These are phyloP conservation scores for Pythium guiyangense DNA, from an alignment of 352 stramenopile species.

Conservation along the genomic window DNA sequence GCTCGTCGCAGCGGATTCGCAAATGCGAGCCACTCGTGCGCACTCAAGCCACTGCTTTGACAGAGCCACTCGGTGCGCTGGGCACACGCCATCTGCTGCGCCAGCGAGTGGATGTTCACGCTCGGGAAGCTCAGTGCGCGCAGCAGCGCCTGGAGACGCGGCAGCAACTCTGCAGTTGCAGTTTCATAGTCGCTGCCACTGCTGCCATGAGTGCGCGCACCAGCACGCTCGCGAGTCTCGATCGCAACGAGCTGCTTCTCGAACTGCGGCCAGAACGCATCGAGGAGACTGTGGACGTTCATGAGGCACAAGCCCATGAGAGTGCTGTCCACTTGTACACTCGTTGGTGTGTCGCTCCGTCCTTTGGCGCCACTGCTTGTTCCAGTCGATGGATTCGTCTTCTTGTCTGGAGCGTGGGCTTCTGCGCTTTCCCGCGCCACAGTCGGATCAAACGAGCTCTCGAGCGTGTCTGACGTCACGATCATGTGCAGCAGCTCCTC, in stretches of 20 bases:
- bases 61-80: conserved; percentile 29
- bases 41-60: conserved; percentile 23
- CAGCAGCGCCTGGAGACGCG: conserved; percentile 26
- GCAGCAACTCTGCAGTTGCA: neutral
- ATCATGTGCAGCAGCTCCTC: conserved; percentile 11
- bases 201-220: neutral
- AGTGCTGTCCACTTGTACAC: conserved; percentile 20
- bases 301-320: conserved; percentile 52
- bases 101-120: conserved; percentile 23
- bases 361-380: neutral
- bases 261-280: conserved; percentile 28
- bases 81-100: conserved; percentile 17
- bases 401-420: neutral
- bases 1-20: conserved; percentile 1
- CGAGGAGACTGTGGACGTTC: conserved; percentile 62
- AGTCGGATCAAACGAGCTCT: conserved; percentile 5
- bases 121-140: conserved; percentile 40
- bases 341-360: too few relatives aligned
- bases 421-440: neutral
- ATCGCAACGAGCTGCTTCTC: conserved; percentile 14
- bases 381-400: too few relatives aligned
- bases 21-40: conserved; percentile 31
- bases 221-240: conserved; percentile 6
- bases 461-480: conserved; percentile 7
- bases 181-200: neutral